Evolutionary conservation across 2,329 filamentous ascomycete species (phyloP).

Genomic region (Proliferodiscus dingleyae): DNA sequence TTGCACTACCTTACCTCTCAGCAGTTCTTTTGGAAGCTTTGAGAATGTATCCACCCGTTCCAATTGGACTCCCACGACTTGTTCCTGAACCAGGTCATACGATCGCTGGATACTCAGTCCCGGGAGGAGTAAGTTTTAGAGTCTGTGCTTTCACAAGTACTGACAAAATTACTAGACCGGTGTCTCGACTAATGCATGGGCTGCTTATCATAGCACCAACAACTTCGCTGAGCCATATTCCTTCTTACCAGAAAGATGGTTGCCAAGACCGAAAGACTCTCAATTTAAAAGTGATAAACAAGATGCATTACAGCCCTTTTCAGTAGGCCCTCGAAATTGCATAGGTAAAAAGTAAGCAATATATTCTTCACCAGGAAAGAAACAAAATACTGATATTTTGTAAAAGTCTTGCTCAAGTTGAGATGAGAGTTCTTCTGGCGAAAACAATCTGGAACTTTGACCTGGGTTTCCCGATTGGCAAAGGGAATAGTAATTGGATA

Average conservation of each 20-base stretch:
- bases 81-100: conserved; percentile 11
- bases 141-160: neutral
- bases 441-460: too few species aligned
- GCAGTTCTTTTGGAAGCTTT: conserved; percentile 45
- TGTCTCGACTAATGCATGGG: too few species aligned
- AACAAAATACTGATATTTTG: too few species aligned
- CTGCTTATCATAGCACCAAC: neutral
- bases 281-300: conserved; percentile 1
- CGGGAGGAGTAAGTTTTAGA: neutral
- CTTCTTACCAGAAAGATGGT: conserved; percentile 2
- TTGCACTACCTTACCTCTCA: conserved; percentile 36
- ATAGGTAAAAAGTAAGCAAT: too few species aligned
- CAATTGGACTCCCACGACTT: conserved; percentile 22
- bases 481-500: too few species aligned
- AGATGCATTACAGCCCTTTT: neutral
- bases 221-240: neutral
- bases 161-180: neutral
- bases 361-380: too few species aligned
- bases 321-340: neutral
- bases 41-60: conserved; percentile 40
- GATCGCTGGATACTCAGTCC: conserved; percentile 7
- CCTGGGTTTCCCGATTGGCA: too few species aligned
- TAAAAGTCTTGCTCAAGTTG: too few species aligned
- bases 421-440: too few species aligned
- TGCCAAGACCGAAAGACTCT: neutral